Base-by-base conservation (phyloP, 495 filamentous ascomycete species). In the Penicillium odoratum region DNA sequence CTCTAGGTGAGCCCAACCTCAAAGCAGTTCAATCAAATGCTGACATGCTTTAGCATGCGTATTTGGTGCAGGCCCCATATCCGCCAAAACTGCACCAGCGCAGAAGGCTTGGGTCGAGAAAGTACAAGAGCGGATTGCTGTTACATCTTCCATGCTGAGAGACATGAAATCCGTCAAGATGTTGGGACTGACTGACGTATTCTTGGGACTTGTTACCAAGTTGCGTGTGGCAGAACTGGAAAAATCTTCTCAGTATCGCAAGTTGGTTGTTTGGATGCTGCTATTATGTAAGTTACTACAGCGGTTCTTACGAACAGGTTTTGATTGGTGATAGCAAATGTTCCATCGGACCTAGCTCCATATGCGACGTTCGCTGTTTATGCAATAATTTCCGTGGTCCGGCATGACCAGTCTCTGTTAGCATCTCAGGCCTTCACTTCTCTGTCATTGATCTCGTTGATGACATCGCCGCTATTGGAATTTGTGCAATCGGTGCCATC, bases 321-420 rank as follows among this genome's bases (percentile, higher is more conserved):
- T 10, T 33, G 10, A 2, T 7, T 7, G 10, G 31, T 33, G 7
- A 33, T 33, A 66, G 64, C 64, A 0, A 66, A 61, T 48, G 13
- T 59, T 3, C 64, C 64, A 4, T 4, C 26, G 0, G 51, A 63
- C 25, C 56, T 72, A 28, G 69, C 66, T 5, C 76, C 78, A 0
- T 63, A 71, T 10, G 59, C 80, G 8, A 78, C 74, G 1, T 83
- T 75, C 53, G 49, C 65, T 1, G 69, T 77, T 1, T 64, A 73
- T 45, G 67, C 75, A 1, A 67, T 80, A 47, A 65, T 79, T 25
- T 72, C 79, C 7, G 64, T 79, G 21, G 69, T 69, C 31, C 69
- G 71, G 42, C 4, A 47, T 6, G 67, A 74, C 21, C 64, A 57
- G 31, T 76, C 69, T 4, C 63, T 82, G 7, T 67, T 78, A 16